Evolutionary conservation across 2,329 filamentous ascomycete genomes (phyloP).

Genomic region (Aureobasidium leucospermi): DNA sequence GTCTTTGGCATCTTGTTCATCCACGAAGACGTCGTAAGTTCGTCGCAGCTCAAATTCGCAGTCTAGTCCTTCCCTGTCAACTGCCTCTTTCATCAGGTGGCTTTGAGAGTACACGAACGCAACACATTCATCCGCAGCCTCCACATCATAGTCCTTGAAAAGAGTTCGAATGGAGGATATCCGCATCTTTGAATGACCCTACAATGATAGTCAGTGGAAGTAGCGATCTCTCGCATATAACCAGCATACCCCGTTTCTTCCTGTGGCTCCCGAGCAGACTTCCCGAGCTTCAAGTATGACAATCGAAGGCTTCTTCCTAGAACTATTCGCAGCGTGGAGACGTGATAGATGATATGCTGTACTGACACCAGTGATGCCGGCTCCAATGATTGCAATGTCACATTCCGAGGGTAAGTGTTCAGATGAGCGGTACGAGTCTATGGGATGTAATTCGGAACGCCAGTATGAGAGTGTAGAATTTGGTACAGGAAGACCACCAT

Average conservation of each 20-base stretch:
- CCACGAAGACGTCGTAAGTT: constrained; percentile 25
- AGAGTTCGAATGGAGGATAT: constrained; percentile 24
- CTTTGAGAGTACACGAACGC: constrained; percentile 26
- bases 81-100: constrained; percentile 28
- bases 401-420: constrained; percentile 21
- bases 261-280: constrained; percentile 33
- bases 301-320: constrained; percentile 21
- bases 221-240: neutral
- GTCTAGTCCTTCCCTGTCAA: constrained; percentile 35
- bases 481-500: constrained; percentile 23
- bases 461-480: constrained; percentile 34
- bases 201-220: neutral
- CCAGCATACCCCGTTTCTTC: constrained; percentile 28
- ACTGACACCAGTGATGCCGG: constrained; percentile 33
- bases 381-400: constrained; percentile 33
- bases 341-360: constrained; percentile 31
- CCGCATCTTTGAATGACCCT: constrained; percentile 31
- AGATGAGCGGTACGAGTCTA: constrained; percentile 28
- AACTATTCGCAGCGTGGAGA: constrained; percentile 2
- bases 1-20: constrained; percentile 24
- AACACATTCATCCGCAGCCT: constrained; percentile 26
- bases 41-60: constrained; percentile 40
- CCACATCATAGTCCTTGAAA: constrained; percentile 21
- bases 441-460: constrained; percentile 31
- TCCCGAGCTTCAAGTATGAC: constrained; percentile 36